phyloP scores from a whole-genome alignment of 148 eudicot species.

The Nepenthes gracilis region DNA sequence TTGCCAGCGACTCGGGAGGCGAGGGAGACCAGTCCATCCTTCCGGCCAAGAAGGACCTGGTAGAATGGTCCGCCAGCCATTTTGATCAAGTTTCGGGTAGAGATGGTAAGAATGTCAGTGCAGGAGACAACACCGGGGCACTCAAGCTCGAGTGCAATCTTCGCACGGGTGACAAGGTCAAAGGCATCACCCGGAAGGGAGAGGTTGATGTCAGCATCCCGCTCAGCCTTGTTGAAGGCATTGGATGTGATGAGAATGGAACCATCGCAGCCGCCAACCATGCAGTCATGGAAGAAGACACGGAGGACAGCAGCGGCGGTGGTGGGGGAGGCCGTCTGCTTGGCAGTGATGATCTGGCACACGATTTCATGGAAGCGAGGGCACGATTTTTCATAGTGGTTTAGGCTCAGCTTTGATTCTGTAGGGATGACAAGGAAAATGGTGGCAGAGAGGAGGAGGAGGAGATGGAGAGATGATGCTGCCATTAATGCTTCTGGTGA shows the following conservation, averaged over 20 bases:
- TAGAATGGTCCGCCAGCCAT: conserved; percentile 30
- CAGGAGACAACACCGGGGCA: conserved; percentile 42
- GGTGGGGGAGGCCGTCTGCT: conserved; percentile 27
- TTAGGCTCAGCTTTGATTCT: background rate
- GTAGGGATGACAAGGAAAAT: conserved; percentile 4
- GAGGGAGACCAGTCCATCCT: conserved; percentile 17
- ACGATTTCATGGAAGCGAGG: conserved; percentile 17
- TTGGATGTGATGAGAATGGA: conserved; percentile 26
- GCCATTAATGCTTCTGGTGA: too few relatives aligned
- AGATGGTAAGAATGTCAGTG: conserved; percentile 36
- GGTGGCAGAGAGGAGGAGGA: too few relatives aligned
- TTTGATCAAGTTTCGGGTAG: conserved; percentile 26
- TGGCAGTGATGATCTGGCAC: conserved; percentile 25
- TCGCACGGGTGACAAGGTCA: conserved; percentile 35
- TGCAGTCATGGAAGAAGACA: conserved; percentile 34
- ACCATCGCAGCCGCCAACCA: conserved; percentile 37
- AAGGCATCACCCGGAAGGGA: conserved; percentile 3
- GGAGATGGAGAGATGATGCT: too few relatives aligned
- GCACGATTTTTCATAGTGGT: background rate
- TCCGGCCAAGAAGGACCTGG: conserved; percentile 21
- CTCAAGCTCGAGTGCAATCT: conserved; percentile 30
- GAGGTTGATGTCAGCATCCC: conserved; percentile 40
- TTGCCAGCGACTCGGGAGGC: background rate
- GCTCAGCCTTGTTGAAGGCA: conserved; percentile 22
- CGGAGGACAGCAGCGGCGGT: conserved; percentile 36